A percentile compares a stretch with the other conserved stretches of the same genome.
Evolutionary conservation across 225 moss, liverwort and hornwort species (phyloP).

Genomic region (Straminergon stramineum): DNA sequence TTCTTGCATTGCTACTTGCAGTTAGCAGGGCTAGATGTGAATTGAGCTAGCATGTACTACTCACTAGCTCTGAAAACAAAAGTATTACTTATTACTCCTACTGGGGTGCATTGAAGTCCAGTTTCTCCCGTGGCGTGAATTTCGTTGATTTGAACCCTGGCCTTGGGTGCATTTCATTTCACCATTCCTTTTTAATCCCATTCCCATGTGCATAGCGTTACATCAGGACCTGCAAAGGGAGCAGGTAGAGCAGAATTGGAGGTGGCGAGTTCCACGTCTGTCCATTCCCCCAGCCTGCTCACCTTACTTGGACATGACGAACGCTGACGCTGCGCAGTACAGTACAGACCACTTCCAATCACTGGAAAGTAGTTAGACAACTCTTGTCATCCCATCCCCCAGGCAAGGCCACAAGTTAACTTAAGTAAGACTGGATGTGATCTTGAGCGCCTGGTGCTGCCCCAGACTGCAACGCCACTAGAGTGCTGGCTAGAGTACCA

Average conservation of each 20-base stretch:
- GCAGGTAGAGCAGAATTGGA: background rate
- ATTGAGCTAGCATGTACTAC: background rate
- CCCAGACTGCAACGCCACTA: background rate
- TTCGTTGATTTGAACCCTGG: background rate
- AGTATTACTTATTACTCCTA: background rate
- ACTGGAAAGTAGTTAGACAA: background rate
- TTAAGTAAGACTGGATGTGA: background rate
- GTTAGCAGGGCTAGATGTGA: background rate
- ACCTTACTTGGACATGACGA: slow-evolving; percentile 8
- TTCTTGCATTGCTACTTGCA: background rate
- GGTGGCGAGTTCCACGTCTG: background rate
- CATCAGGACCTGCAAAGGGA: background rate
- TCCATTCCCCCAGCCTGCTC: background rate
- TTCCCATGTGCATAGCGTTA: background rate
- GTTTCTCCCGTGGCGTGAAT: background rate
- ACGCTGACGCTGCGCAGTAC: background rate
- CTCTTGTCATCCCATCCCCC: background rate
- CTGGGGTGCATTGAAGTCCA: background rate
- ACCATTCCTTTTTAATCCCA: background rate
- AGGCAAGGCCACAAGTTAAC: background rate
- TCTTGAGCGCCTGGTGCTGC: background rate
- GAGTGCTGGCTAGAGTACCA: background rate
- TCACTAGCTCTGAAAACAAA: background rate
- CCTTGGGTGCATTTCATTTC: background rate
- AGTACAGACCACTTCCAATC: background rate